phyloP scores from a whole-genome alignment of 2,329 filamentous ascomycete species.

The Botrytis tulipae region DNA sequence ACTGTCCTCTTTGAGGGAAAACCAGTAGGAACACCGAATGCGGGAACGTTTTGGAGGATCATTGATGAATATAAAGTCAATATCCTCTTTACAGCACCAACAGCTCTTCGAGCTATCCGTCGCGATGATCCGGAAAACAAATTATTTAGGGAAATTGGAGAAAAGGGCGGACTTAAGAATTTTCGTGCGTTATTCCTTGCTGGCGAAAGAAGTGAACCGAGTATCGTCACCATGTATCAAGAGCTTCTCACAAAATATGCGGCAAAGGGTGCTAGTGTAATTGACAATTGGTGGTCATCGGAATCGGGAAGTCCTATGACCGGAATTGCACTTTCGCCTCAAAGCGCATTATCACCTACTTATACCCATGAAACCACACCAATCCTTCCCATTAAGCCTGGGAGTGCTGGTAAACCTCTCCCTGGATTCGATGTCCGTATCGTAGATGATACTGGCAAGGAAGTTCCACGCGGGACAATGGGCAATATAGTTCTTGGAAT shows the following conservation, averaged over 20 bases:
- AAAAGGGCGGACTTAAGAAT: conserved; percentile 66
- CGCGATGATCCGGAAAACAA: conserved; percentile 78
- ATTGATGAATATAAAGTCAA: conserved; percentile 84
- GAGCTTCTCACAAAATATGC: conserved; percentile 66
- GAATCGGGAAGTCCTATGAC: conserved; percentile 69
- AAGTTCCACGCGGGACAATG: conserved; percentile 71
- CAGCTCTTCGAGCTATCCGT: conserved; percentile 80
- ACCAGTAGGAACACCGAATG: conserved; percentile 83
- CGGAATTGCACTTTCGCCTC: conserved; percentile 61
- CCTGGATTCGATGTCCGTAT: conserved; percentile 86
- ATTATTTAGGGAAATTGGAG: conserved; percentile 61
- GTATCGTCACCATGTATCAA: conserved; percentile 79
- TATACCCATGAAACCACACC: conserved; percentile 43
- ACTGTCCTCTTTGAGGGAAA: conserved; percentile 94
- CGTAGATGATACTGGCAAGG: conserved; percentile 75
- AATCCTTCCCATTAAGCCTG: conserved; percentile 65
- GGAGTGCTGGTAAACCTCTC: conserved; percentile 87
- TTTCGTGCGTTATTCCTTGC: conserved; percentile 79
- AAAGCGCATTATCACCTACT: conserved; percentile 55
- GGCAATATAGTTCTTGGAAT: conserved; percentile 86
- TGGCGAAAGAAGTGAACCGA: conserved; percentile 85
- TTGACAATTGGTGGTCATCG: conserved; percentile 75
- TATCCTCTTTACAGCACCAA: conserved; percentile 82
- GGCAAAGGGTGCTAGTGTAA: conserved; percentile 58
- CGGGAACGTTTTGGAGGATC: conserved; percentile 84